These are phyloP conservation scores for Dillenia suffruticosa DNA, from an alignment of 164 flowering plant genomes.

Conservation along the genomic window DNA sequence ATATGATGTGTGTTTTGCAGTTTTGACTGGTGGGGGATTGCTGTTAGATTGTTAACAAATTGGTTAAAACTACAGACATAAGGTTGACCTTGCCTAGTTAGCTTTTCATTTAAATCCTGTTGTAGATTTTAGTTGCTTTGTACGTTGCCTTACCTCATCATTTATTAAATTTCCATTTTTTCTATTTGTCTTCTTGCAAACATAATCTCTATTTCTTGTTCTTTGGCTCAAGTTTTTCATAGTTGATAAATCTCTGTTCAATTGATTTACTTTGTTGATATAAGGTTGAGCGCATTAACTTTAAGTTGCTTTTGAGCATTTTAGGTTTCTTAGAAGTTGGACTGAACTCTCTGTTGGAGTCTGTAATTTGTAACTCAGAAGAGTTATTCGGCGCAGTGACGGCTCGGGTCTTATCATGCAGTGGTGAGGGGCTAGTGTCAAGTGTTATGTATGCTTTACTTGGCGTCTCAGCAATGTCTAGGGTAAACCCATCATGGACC, in stretches of 20 bases:
- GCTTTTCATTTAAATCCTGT: no score
- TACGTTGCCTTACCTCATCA: no score
- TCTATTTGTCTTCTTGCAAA: background rate
- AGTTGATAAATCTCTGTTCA: no score
- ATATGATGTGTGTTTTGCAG: no score
- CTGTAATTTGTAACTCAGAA: conserved; percentile 35
- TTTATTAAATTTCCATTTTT: background rate
- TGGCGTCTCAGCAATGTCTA: conserved; percentile 95
- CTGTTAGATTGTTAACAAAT: no score
- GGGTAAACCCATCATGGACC: conserved; percentile 46
- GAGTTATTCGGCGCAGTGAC: conserved; percentile 58
- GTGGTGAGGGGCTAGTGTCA: conserved; percentile 92
- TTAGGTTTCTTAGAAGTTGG: conserved; percentile 82
- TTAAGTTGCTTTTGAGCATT: conserved; percentile 10
- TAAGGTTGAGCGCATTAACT: background rate
- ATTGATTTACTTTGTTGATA: no score
- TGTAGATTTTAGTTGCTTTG: no score
- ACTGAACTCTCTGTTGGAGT: conserved; percentile 54
- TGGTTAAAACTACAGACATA: no score
- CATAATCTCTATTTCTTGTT: background rate
- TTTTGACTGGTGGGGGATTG: no score
- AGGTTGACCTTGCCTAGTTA: no score
- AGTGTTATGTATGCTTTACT: conserved; percentile 91
- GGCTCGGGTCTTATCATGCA: conserved; percentile 63
- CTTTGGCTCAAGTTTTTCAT: no score